Base-by-base conservation (phyloP, 257 asterid genomes). In the Plectranthus barbatus region DNA sequence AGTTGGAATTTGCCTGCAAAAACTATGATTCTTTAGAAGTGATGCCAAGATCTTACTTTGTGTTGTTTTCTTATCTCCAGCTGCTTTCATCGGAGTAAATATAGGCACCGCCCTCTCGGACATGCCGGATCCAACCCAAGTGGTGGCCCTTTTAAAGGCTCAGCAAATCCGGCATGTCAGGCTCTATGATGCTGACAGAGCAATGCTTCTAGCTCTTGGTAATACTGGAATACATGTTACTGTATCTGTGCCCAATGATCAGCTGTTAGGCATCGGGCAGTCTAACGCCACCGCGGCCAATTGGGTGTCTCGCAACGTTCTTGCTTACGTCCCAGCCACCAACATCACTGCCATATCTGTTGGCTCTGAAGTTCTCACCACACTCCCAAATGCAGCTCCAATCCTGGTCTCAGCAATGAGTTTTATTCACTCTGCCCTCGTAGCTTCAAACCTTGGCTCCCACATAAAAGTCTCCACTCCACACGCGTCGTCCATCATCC, bases 61-160 rank as follows among this genome's bases (percentile, higher is more conserved):
- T 46, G 7, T 5, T 6, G 12, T 45, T 55, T 53, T 52, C 12
- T 64, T 21, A 39, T 50, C 40, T 55, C 24, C 78, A 88, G 96
- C 58, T 63, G 87, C 91, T 59, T 87, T 91, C 72, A 61, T 91
- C 24, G 97, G 97, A 11, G 93, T 88, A 46, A 88, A 86, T 71
- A 67, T 88, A 21, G 96, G 96, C 67, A 88, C 96, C 0, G 81
- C 85, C 6, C 80, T 91, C 44, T 80, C 97, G 9, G 86, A 86
- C 85, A 83, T 87, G 96, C 97, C 97, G 9, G 72, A 68, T 56
- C 95, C 97, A 11, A 78, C 90, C 59, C 93, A 87, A 62, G 87
- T 87, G 8, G 96, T 79, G 56, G 87, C 95, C 51, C 97, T 91
- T 73, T 90, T 87, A 63, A 87, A 79, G 51, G 76, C 94, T 51